phyloP scores from a whole-genome alignment of 495 filamentous ascomycete genomes.

The Penicillium lividum region DNA sequence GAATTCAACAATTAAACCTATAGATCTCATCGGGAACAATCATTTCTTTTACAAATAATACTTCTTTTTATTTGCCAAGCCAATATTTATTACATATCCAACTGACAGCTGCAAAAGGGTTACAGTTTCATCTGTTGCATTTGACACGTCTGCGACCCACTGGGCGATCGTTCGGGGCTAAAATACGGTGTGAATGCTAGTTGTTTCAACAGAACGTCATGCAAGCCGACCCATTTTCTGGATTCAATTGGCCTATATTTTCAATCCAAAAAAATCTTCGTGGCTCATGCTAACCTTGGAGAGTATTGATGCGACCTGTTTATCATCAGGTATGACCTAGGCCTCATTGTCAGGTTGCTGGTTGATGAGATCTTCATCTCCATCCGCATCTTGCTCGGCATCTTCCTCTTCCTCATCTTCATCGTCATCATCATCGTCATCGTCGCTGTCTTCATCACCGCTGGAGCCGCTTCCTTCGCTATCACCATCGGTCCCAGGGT shows the following conservation, averaged over 20 bases:
- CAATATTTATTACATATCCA: conserved; percentile 4
- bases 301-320: conserved; percentile 13
- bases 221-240: not conserved
- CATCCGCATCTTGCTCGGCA: conserved; percentile 47
- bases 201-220: not conserved
- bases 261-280: not conserved
- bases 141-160: conserved; percentile 32
- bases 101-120: conserved; percentile 5
- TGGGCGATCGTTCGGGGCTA: conserved; percentile 11
- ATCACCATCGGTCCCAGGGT: conserved; percentile 74
- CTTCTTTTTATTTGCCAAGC: conserved; percentile 2
- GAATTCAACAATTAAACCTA: not conserved
- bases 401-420: conserved; percentile 42
- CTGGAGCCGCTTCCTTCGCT: conserved; percentile 68
- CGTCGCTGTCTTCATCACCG: conserved; percentile 53
- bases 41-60: not conserved
- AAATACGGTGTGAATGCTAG: conserved; percentile 15
- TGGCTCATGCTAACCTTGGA: not conserved
- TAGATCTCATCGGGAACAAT: not conserved
- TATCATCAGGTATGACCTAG: conserved; percentile 35
- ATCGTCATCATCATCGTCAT: conserved; percentile 49
- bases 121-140: conserved; percentile 9
- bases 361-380: conserved; percentile 49
- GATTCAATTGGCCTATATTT: conserved; percentile 4
- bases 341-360: conserved; percentile 44